phyloP scores from a whole-genome alignment of 495 filamentous ascomycete species.

The Aspergillus sclerotiicarbonarius region DNA sequence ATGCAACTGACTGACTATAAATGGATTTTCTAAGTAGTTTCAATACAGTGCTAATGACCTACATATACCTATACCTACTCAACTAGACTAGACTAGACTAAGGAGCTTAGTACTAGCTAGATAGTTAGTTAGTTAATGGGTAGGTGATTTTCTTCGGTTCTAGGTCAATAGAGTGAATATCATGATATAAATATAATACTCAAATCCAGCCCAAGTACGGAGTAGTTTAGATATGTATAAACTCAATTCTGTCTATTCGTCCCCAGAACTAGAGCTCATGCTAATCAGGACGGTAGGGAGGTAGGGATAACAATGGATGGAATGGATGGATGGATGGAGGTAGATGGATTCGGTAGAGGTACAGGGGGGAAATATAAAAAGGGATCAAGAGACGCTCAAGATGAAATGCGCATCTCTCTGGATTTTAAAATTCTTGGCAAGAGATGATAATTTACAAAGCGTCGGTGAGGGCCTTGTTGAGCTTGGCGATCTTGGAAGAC shows the following conservation, averaged over 20 bases:
- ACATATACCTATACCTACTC: too few species aligned
- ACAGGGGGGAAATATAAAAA: slow-evolving; percentile 8
- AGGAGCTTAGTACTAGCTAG: too few species aligned
- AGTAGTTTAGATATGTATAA: slow-evolving; percentile 6
- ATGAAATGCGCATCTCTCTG: background rate
- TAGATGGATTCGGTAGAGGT: background rate
- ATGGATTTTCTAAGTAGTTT: too few species aligned
- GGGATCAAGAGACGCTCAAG: background rate
- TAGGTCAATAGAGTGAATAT: too few species aligned
- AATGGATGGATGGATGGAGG: slow-evolving; percentile 4
- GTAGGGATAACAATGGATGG: background rate
- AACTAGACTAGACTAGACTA: too few species aligned
- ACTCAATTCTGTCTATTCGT: slow-evolving; percentile 23
- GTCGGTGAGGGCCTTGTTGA: slow-evolving; percentile 98
- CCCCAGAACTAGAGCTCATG: slow-evolving; percentile 20
- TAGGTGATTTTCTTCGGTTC: too few species aligned
- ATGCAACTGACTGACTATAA: too few species aligned
- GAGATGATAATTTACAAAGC: slow-evolving; percentile 69
- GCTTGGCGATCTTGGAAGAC: slow-evolving; percentile 88
- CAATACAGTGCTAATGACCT: too few species aligned
- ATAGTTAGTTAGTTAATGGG: too few species aligned
- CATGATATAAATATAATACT: too few species aligned
- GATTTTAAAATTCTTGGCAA: background rate
- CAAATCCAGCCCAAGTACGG: too few species aligned
- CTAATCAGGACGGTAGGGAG: slow-evolving; percentile 7